Conservation (phyloP, 2,329 filamentous ascomycete genomes). For the Aspergillus luchuensis region DNA sequence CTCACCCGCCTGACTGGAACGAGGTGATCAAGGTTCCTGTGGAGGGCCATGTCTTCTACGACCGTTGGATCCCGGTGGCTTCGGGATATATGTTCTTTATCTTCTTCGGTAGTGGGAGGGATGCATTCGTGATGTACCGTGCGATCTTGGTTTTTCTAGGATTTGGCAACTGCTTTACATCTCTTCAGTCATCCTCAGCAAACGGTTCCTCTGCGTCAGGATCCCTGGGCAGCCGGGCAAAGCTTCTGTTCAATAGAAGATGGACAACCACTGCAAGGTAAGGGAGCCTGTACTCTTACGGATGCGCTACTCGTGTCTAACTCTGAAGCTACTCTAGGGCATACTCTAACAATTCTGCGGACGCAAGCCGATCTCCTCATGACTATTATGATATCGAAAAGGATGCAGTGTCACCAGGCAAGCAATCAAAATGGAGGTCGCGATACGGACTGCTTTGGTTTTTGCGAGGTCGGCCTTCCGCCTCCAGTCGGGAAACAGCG, state of each 20-base stretch:
- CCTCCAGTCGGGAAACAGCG: conserved; percentile 8
- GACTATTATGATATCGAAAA: conserved; percentile 29
- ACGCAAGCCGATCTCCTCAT: background rate
- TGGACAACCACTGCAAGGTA: conserved; percentile 24
- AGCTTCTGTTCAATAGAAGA: conserved; percentile 27
- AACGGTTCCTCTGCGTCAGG: conserved; percentile 19
- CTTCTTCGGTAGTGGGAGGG: conserved; percentile 66
- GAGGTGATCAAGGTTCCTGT: conserved; percentile 52
- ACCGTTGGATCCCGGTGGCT: conserved; percentile 60
- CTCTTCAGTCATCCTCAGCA: conserved; percentile 22
- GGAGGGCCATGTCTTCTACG: conserved; percentile 50
- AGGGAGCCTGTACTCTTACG: background rate
- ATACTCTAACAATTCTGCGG: conserved; percentile 7
- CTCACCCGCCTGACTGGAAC: conserved; percentile 57
- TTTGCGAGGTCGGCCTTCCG: conserved; percentile 14
- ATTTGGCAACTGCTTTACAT: conserved; percentile 37
- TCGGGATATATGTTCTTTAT: conserved; percentile 59
- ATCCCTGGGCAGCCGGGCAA: conserved; percentile 32
- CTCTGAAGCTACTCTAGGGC: conserved; percentile 14
- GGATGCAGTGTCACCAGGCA: conserved; percentile 7
- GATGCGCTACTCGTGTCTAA: background rate
- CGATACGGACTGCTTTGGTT: conserved; percentile 19
- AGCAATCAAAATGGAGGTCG: background rate
- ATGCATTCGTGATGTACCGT: conserved; percentile 60
- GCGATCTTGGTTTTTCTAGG: conserved; percentile 47